Conservation (phyloP, 805 yeast genomes). For the Sungouiella blattae region DNA sequence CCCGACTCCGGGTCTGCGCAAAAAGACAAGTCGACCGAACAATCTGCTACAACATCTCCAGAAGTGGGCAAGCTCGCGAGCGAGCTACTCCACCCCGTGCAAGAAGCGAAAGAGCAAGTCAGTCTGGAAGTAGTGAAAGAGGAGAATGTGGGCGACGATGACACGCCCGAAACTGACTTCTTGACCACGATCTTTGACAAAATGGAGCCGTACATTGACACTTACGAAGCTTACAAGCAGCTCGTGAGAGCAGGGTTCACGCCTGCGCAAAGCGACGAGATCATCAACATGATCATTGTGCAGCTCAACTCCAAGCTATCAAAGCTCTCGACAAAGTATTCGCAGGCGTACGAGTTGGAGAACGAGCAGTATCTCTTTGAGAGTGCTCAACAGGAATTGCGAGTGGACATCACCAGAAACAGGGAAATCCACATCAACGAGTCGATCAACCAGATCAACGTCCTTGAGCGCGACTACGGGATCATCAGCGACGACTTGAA, state of each 20-base stretch:
- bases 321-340: constrained; percentile 44
- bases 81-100: too few species aligned
- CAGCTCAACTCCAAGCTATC: constrained; percentile 40
- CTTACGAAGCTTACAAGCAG: constrained; percentile 51
- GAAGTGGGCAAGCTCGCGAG: too few species aligned
- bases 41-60: background rate
- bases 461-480: constrained; percentile 68
- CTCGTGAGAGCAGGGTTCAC: constrained; percentile 57
- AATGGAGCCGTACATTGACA: constrained; percentile 44
- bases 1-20: background rate
- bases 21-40: background rate
- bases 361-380: constrained; percentile 86
- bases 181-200: constrained; percentile 58
- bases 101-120: background rate
- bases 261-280: constrained; percentile 54
- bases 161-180: constrained; percentile 19
- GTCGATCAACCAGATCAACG: constrained; percentile 60
- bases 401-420: constrained; percentile 70
- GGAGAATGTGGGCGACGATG: constrained; percentile 4
- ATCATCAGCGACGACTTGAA: constrained; percentile 74
- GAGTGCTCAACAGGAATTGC: constrained; percentile 85
- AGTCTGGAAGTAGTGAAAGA: background rate
- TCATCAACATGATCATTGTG: constrained; percentile 47
- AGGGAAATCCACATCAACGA: constrained; percentile 69
- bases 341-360: constrained; percentile 66